Conservation (phyloP, 768 basidiomycete genomes). For the Leucosporidium yakuticum region DNA sequence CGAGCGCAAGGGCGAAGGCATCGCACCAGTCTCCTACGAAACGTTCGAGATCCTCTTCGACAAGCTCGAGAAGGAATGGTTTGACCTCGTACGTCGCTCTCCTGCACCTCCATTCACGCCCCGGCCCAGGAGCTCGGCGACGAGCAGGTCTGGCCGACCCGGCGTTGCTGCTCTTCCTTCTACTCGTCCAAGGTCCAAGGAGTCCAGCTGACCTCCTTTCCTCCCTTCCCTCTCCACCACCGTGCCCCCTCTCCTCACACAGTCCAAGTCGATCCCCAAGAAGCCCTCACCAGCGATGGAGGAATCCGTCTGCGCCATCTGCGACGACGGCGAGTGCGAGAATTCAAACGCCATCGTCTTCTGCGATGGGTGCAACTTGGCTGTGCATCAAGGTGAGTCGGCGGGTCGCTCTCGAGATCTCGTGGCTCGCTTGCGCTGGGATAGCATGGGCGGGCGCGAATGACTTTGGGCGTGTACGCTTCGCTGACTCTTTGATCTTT, state of each 20-base stretch:
- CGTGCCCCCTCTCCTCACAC: not conserved
- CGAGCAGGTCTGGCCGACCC: too few species aligned
- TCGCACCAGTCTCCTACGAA: constrained; percentile 70
- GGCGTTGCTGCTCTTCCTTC: too few species aligned
- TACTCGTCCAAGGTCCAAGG: too few species aligned
- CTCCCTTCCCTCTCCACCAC: not conserved
- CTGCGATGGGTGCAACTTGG: constrained; percentile 96
- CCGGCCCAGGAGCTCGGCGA: not conserved
- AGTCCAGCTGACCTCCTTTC: not conserved
- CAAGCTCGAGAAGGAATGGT: constrained; percentile 97
- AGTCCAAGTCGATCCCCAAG: constrained; percentile 93
- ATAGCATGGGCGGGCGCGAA: not conserved
- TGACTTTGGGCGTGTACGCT: not conserved
- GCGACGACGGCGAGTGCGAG: constrained; percentile 97
- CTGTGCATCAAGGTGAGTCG: constrained; percentile 89
- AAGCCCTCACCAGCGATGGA: constrained; percentile 81
- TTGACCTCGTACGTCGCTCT: constrained; percentile 63
- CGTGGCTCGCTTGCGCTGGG: not conserved
- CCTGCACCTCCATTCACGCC: not conserved
- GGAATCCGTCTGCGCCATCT: constrained; percentile 93
- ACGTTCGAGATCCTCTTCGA: constrained; percentile 96
- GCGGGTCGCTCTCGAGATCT: not conserved
- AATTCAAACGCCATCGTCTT: constrained; percentile 99
- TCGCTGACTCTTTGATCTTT: constrained; percentile 4
- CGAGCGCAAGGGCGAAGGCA: constrained; percentile 65